phyloP scores from a whole-genome alignment of 495 filamentous ascomycete genomes.

The Aspergillus cavernicola region DNA sequence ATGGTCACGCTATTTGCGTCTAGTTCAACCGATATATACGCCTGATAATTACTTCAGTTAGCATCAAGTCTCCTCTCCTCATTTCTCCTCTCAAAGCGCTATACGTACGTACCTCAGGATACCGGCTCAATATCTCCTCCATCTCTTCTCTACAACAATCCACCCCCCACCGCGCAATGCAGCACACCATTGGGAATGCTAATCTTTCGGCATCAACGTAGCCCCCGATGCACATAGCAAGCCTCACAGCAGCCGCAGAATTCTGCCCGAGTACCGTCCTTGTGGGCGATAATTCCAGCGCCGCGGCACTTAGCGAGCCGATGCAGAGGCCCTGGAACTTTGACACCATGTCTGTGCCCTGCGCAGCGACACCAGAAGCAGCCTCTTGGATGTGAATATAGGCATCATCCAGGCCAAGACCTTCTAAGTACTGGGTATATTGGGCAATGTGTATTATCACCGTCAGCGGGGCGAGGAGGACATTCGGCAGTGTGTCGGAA shows the following conservation, averaged over 20 bases:
- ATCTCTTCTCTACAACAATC: background rate
- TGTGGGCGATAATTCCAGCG: background rate
- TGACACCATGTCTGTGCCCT: background rate
- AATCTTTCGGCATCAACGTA: background rate
- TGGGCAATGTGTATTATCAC: conserved; percentile 2
- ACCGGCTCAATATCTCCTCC: background rate
- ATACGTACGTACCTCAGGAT: background rate
- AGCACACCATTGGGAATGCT: background rate
- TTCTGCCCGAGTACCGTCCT: background rate
- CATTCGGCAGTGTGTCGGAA: background rate
- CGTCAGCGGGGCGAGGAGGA: background rate
- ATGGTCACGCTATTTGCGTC: background rate
- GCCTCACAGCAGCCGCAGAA: background rate
- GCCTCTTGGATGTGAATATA: background rate
- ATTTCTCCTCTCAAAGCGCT: no score
- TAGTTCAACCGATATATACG: conserved; percentile 1
- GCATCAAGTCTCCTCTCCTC: background rate
- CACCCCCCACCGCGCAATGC: conserved; percentile 1
- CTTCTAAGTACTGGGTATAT: background rate
- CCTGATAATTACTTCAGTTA: background rate
- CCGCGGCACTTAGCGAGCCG: background rate
- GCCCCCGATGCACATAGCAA: background rate
- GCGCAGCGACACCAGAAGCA: background rate
- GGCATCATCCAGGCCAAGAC: background rate
- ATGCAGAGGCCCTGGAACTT: conserved; percentile 4